Evolutionary conservation across 768 basidiomycete species (phyloP), one percentile per base, ranked within the genome.

Genomic region (Hemileccinum impolitum): DNA sequence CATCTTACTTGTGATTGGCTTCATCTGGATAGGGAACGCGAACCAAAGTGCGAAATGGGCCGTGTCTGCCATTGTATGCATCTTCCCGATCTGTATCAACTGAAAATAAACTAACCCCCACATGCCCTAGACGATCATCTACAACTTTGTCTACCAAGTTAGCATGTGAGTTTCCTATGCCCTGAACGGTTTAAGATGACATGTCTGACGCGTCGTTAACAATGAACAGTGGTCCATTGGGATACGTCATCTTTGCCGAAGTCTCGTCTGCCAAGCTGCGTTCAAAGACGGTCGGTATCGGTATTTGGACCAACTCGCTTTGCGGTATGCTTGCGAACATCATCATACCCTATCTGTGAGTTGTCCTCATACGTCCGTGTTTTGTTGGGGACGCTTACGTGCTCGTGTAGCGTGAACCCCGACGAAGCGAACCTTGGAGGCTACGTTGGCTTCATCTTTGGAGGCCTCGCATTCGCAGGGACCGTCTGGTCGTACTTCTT

Each of bases 381-480:
- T 8, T 9, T 30, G 11, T 12, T 30, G 3, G 28, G 28, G 28
- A 30, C 28, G 28, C 28, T 30, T 12, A 30, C 28, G 28, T 19
- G 32, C n/a, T 18, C 25, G 15, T 36, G 34, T 15, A 66, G 63
- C 13, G 52, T 65, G 35, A 66, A 61, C n/a, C 64, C 64, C 4
- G 49, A 64, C 18, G 34, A 66, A 47, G 63, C 58, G 1, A 47
- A 66, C 25, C 50, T 64, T 1, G 58, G 62, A 13, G 64, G 63
- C 4, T 66, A 63, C n/a, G 63, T 64, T 15, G 64, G 63, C 0
- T 62, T 65, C 43, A 39, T 65, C 39, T 67, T 62, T 55, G 62
- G 65, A 0, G 62, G 59, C 32, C 45, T 67, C 8, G 52, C 54
- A 2, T 47, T 62, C 6, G 17, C 13, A 12, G 65, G 62, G 17